phyloP scores from a whole-genome alignment of 768 basidiomycete genomes.

The Russula dissimulans region DNA sequence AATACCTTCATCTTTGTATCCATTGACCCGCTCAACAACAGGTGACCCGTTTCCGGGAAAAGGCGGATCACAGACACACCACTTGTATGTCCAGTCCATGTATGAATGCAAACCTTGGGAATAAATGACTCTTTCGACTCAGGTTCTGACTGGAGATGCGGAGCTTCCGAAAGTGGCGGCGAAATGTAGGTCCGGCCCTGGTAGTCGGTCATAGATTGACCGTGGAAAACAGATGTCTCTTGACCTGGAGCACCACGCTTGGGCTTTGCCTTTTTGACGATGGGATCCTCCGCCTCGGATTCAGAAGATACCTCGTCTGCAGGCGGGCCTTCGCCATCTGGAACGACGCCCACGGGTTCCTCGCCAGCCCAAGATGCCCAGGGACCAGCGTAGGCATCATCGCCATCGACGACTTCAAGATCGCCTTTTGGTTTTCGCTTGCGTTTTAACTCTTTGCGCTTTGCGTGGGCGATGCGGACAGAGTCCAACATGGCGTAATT shows the following conservation, averaged over 20 bases:
- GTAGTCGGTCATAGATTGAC: conserved; percentile 93
- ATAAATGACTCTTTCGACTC: conserved; percentile 89
- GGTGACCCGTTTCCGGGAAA: conserved; percentile 89
- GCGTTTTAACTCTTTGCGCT: conserved; percentile 73
- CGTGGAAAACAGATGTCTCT: conserved; percentile 93
- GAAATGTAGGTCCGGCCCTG: conserved; percentile 98
- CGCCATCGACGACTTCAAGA: conserved; percentile 80
- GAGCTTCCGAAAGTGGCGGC: conserved; percentile 81
- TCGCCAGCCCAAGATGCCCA: conserved; percentile 93
- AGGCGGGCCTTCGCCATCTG: conserved; percentile 50
- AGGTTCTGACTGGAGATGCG: conserved; percentile 67
- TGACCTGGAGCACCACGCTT: conserved; percentile 75
- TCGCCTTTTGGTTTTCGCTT: conserved; percentile 77
- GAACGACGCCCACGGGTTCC: conserved; percentile 46
- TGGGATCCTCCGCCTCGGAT: conserved; percentile 39
- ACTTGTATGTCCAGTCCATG: conserved; percentile 97
- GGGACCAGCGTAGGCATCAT: conserved; percentile 85
- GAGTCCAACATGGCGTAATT: conserved; percentile 70
- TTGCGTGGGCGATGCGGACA: conserved; percentile 47
- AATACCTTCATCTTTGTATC: conserved; percentile 95
- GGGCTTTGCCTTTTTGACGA: conserved; percentile 65
- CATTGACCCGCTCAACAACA: conserved; percentile 91
- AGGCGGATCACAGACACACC: conserved; percentile 90
- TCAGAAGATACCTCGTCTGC: conserved; percentile 43
- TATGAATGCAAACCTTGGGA: conserved; percentile 92